Conservation (phyloP, 768 basidiomycete species). For the Amanita rimosa region DNA sequence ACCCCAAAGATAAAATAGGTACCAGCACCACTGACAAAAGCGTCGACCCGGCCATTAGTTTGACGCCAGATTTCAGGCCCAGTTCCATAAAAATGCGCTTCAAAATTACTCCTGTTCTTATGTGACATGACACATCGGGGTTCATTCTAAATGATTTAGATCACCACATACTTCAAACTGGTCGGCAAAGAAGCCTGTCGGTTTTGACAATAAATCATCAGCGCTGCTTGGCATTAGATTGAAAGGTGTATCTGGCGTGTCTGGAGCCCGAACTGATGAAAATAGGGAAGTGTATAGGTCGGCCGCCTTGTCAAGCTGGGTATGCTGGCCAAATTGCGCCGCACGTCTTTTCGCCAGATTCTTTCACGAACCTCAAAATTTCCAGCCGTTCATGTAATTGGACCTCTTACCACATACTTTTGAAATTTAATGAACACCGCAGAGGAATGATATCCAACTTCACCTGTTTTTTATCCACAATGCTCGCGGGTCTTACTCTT, state of each 20-base stretch:
- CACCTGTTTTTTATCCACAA: constrained; percentile 94
- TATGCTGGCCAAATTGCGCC: constrained; percentile 48
- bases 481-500: constrained; percentile 86
- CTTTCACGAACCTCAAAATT: constrained; percentile 23
- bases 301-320: constrained; percentile 9
- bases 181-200: constrained; percentile 88
- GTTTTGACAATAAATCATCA: constrained; percentile 32
- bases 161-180: constrained; percentile 64
- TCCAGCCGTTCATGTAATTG: background rate
- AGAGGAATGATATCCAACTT: constrained; percentile 9
- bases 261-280: constrained; percentile 40
- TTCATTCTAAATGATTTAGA: background rate
- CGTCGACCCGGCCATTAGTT: constrained; percentile 70
- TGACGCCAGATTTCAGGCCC: constrained; percentile 96
- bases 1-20: background rate
- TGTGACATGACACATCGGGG: background rate
- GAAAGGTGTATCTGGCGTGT: constrained; percentile 32
- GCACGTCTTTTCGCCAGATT: constrained; percentile 84
- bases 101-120: constrained; percentile 81
- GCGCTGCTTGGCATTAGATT: constrained; percentile 18
- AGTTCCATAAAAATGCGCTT: constrained; percentile 82
- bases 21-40: constrained; percentile 90
- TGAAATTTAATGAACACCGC: background rate
- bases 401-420: constrained; percentile 53
- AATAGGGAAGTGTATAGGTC: constrained; percentile 28